Percentiles rank a stretch among this genome's conserved stretches.
Evolutionary conservation across 768 basidiomycete genomes (phyloP).

Genomic region (Podaxis carcinomalis): DNA sequence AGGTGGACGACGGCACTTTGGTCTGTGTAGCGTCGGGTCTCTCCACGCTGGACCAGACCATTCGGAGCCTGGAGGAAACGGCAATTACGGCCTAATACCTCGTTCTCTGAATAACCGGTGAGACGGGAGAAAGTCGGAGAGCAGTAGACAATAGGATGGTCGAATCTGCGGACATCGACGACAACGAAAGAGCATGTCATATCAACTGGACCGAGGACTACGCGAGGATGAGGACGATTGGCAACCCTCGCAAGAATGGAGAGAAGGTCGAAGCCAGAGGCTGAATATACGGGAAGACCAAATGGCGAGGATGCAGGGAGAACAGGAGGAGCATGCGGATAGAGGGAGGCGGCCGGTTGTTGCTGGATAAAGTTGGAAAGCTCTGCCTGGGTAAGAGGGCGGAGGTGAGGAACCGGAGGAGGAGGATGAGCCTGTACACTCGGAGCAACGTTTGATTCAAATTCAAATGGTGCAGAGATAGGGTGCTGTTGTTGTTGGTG

Average conservation of each 20-base stretch:
- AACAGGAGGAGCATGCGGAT: background rate
- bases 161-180: constrained; percentile 75
- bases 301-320: constrained; percentile 14
- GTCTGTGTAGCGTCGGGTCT: constrained; percentile 51
- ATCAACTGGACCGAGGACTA: constrained; percentile 88
- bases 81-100: constrained; percentile 88
- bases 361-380: constrained; percentile 8
- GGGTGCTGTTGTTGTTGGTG: background rate
- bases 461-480: constrained; percentile 22
- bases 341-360: background rate
- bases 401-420: constrained; percentile 12
- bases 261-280: constrained; percentile 88
- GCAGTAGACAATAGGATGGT: constrained; percentile 88
- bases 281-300: constrained; percentile 71
- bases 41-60: constrained; percentile 30
- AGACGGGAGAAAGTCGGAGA: constrained; percentile 77
- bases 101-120: constrained; percentile 69
- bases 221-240: constrained; percentile 65
- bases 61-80: constrained; percentile 86
- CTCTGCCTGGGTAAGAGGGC: constrained; percentile 6
- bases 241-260: constrained; percentile 77
- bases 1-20: constrained; percentile 60
- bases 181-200: constrained; percentile 90
- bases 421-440: constrained; percentile 10
- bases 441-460: constrained; percentile 11